Conservation (phyloP, 768 basidiomycete species). For the Lyophyllum semitale region DNA sequence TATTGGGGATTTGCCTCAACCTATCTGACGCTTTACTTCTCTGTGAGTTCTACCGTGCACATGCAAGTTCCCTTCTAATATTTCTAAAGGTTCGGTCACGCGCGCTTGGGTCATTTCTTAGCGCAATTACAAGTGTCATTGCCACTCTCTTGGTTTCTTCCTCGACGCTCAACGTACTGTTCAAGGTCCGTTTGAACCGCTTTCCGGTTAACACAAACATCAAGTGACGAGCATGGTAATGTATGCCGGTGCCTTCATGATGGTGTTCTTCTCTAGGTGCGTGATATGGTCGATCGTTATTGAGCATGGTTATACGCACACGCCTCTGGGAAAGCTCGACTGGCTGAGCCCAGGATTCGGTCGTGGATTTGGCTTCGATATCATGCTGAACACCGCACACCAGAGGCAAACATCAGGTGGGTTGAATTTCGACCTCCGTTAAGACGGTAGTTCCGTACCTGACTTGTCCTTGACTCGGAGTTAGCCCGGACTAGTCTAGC, state of each 20-base stretch:
- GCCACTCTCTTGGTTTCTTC: slow-evolving; percentile 10
- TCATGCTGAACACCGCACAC: slow-evolving; percentile 12
- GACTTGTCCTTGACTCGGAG: too few relatives aligned
- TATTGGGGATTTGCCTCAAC: slow-evolving; percentile 21
- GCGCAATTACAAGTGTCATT: slow-evolving; percentile 17
- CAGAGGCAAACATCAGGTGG: too few relatives aligned
- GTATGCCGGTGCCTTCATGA: slow-evolving; percentile 7
- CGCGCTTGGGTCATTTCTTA: slow-evolving; percentile 18
- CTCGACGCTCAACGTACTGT: neutral
- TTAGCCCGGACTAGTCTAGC: too few relatives aligned
- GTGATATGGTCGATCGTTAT: slow-evolving; percentile 14
- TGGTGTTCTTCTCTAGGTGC: slow-evolving; percentile 11
- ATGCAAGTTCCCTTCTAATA: neutral
- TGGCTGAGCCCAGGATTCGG: slow-evolving; percentile 11
- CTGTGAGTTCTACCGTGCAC: slow-evolving; percentile 1
- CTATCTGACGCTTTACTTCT: slow-evolving; percentile 20
- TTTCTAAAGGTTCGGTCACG: slow-evolving; percentile 16
- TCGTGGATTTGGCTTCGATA: slow-evolving; percentile 13
- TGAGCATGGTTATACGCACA: slow-evolving; percentile 7
- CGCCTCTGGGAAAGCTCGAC: slow-evolving; percentile 14
- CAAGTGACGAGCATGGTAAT: slow-evolving; percentile 4
- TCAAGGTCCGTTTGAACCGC: neutral
- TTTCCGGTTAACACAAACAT: neutral
- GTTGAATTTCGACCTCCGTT: too few relatives aligned
- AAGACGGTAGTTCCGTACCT: too few relatives aligned